A percentile compares a stretch with the other conserved stretches of the same genome.
These are phyloP conservation scores for Pseudopyrenochaeta lycopersici DNA, from an alignment of 2,329 filamentous ascomycete species.

Conservation along the genomic window DNA sequence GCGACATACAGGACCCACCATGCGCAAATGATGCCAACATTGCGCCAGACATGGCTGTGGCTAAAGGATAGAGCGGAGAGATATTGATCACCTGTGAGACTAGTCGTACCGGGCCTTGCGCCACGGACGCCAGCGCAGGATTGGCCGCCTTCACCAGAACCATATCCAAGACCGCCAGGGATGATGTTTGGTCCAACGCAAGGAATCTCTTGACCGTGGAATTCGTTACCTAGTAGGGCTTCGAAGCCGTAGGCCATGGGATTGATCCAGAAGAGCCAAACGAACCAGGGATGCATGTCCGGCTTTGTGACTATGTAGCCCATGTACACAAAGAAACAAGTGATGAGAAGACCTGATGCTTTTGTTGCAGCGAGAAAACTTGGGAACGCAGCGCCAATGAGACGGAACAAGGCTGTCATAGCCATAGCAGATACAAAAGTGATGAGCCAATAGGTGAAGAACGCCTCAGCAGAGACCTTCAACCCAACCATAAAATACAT, in stretches of 20 bases:
- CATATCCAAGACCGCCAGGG: conserved; percentile 50
- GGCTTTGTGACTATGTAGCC: conserved; percentile 62
- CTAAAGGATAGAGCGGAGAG: conserved; percentile 58
- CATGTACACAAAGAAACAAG: conserved; percentile 65
- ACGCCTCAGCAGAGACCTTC: conserved; percentile 72
- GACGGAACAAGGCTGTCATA: conserved; percentile 77
- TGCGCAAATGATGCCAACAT: conserved; percentile 54
- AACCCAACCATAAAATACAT: conserved; percentile 87
- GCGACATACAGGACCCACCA: conserved; percentile 56
- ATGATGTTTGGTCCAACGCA: conserved; percentile 62
- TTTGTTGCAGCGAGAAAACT: conserved; percentile 64
- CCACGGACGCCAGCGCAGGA: conserved; percentile 68
- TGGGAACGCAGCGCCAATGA: conserved; percentile 74
- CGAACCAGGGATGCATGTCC: conserved; percentile 79
- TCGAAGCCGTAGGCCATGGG: conserved; percentile 82
- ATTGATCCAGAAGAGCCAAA: conserved; percentile 83
- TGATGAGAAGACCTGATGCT: conserved; percentile 60
- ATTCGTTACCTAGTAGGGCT: conserved; percentile 80
- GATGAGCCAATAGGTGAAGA: conserved; percentile 79
- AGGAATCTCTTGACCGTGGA: conserved; percentile 66
- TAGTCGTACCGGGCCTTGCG: conserved; percentile 57
- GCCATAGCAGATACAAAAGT: conserved; percentile 53
- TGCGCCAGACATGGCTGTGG: conserved; percentile 41
- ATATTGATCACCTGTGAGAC: conserved; percentile 67
- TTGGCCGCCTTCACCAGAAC: conserved; percentile 56